Evolutionary conservation across 306 rosid genomes (phyloP).

Genomic region (Cucurbita pepo): DNA sequence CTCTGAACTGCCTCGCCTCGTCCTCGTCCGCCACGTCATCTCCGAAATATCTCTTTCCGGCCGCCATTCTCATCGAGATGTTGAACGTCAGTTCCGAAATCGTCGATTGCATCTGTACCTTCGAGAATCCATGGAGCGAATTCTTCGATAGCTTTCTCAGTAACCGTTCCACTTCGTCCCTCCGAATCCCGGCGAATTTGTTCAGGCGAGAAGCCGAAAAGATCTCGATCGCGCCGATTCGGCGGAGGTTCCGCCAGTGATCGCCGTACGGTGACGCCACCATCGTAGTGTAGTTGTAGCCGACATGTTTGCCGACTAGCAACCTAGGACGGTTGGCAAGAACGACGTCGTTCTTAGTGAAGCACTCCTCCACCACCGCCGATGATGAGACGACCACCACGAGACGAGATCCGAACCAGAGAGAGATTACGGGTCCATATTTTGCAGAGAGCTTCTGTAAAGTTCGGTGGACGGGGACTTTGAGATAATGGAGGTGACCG

Average conservation of each 20-base stretch:
- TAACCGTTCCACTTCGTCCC: conserved; percentile 25
- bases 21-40: conserved; percentile 12
- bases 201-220: conserved; percentile 35
- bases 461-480: conserved; percentile 24
- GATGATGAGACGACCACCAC: conserved; percentile 37
- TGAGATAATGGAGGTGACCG: conserved; percentile 46
- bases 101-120: conserved; percentile 22
- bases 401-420: conserved; percentile 21
- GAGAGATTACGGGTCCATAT: conserved; percentile 26
- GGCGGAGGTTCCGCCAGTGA: conserved; percentile 76
- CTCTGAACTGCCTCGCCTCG: conserved; percentile 30
- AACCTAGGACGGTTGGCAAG: conserved; percentile 34
- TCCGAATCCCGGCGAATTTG: conserved; percentile 17
- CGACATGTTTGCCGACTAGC: conserved; percentile 17
- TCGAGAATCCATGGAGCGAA: conserved; percentile 6
- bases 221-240: conserved; percentile 41
- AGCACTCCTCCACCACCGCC: conserved; percentile 41
- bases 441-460: conserved; percentile 24
- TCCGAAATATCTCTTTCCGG: conserved; percentile 51
- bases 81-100: conserved; percentile 43
- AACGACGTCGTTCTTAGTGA: conserved; percentile 46
- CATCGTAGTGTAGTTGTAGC: conserved; percentile 28
- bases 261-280: conserved; percentile 31
- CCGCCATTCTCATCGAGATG: conserved; percentile 50
- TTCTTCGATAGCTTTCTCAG: conserved; percentile 12